Evolutionary conservation across 2,329 filamentous ascomycete species (phyloP), one percentile per base, ranked within the genome.

Genomic region (Aspergillus versicolor): DNA sequence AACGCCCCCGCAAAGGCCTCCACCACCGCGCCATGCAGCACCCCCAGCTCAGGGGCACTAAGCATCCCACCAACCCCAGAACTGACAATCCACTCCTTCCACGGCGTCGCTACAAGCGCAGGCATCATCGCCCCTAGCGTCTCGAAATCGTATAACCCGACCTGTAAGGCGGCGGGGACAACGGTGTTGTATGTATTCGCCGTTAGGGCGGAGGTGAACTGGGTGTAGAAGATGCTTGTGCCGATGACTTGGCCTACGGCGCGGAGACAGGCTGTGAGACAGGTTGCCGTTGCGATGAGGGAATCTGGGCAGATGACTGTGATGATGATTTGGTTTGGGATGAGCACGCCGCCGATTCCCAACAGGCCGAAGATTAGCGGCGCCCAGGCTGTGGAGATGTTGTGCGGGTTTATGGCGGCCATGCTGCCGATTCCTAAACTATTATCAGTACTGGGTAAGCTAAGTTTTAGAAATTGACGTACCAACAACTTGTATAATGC

Each of bases 301-400:
- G 48, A 45, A 11, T 48, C 44, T 0, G 52, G 52, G 24, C 43
- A 49, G 44, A 55, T 48, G 13, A 55, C 24, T 5, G 52, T 55
- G 13, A 55, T 27, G 24, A 55, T 55, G 22, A 55, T 43, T 27
- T 55, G 52, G 21, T 55, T 55, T 5, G 52, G 52, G 24, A 55
- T 32, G 3, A 55, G 52, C 0, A 55, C 37, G 37, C 52, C 52
- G 24, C 52, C 52, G 17, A 55, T 45, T 24, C 52, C 45, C 12
- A 49, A 21, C 7, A 55, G 52, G 45, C 44, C 21, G 52, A 55
- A 41, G 22, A 40, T 43, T 4, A 55, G 27, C 1, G 52, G 52
- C 3, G 44, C 45, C 37, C 37, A 49, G 24, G 34, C 52, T 13
- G 52, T 55, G 27, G 30, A 34, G 44, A 49, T 48, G 19, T 49